Evolutionary conservation across 257 asterid genomes (phyloP), one percentile per base, ranked within the genome.

Genomic region (Solanum clarkiae): DNA sequence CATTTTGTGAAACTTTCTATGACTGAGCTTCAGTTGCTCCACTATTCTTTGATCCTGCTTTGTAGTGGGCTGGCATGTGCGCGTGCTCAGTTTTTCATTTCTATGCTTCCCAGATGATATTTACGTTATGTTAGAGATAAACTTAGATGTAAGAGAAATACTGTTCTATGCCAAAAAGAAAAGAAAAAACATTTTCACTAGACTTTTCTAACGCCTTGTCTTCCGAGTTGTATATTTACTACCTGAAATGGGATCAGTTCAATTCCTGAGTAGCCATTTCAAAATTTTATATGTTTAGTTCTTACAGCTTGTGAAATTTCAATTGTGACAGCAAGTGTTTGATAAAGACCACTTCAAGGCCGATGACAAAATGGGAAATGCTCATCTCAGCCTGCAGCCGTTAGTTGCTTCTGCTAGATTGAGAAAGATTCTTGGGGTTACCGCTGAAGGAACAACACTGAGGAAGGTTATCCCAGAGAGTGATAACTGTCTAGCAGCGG

Each of bases 341-440:
- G 93, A 91, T 83, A 91, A 85, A 83, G 93, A 91, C 80, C 88
- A 83, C 47, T 91, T 91, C 88, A 91, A 88, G 87, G 90, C 92
- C 5, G 93, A 91, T 56, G 92, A 89, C 85, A 88, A 91, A 86
- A 91, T 89, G 93, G 93, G 93, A 15, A 86, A 87, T 60, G 89
- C 92, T 18, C 80, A 84, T 65, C 85, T 91, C 53, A 89, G 84
- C 83, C 93, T 91, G 59, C 92, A 89, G 29, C 92, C 92, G 2
- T 69, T 91, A 77, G 87, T 87, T 42, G 90, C 91, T 40, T 91
- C 92, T 18, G 90, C 89, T 54, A 84, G 93, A 71, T 66, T 91
- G 77, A 89, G 90, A 83, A 89, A 89, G 86, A 88, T 91, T 62
- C 91, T 91, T 15, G 87, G 88, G 42, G 88, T 54, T 55, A 83